These are phyloP conservation scores for Coccomyxa sp. DNA, from an alignment of 139 green algal genomes.

Conservation along the genomic window DNA sequence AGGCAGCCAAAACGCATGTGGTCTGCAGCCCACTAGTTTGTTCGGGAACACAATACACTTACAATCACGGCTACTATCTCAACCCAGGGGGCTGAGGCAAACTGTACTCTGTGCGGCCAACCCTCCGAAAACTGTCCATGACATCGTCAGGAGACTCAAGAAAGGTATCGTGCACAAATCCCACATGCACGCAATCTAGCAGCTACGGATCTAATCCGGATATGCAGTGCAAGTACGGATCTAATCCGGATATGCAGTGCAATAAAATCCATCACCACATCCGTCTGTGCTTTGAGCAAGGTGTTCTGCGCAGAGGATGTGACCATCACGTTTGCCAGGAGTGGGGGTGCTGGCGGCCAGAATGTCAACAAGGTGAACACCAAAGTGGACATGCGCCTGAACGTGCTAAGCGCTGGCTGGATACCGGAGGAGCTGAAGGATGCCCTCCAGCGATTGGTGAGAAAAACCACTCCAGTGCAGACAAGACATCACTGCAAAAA, in stretches of 20 bases:
- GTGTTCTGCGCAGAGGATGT: conserved; percentile 74
- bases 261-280: not conserved
- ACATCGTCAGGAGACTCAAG: not conserved
- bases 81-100: too few relatives aligned
- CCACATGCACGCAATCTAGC: not conserved
- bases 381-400: conserved; percentile 94
- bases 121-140: not conserved
- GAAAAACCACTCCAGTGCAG: not conserved
- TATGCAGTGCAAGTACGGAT: not conserved
- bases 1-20: too few relatives aligned
- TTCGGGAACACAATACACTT: too few relatives aligned
- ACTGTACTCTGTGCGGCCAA: not conserved
- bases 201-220: not conserved
- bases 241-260: too few relatives aligned
- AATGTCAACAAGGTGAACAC: conserved; percentile 82
- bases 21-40: too few relatives aligned
- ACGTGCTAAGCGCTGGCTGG: conserved; percentile 65
- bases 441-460: conserved; percentile 58
- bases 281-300: not conserved
- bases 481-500: not conserved
- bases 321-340: conserved; percentile 79
- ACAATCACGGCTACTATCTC: too few relatives aligned
- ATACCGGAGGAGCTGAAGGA: conserved; percentile 72
- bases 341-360: conserved; percentile 38
- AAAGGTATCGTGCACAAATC: not conserved